Conservation (phyloP, 2,329 filamentous ascomycete species). For the Fulvia fulva region DNA sequence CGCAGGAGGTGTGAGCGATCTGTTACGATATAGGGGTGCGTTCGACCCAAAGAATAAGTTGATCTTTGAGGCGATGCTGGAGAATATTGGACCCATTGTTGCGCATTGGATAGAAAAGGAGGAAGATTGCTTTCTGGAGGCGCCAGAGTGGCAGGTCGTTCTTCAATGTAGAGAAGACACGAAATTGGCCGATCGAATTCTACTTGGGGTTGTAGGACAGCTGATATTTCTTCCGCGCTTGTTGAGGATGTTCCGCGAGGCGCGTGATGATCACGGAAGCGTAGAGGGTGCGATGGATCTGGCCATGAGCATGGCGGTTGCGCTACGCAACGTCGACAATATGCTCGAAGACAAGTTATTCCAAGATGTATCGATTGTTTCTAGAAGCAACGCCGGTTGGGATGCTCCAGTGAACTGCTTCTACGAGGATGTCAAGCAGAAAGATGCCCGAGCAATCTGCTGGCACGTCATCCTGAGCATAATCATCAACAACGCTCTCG, state of each 20-base stretch:
- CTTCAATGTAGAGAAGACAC: neutral
- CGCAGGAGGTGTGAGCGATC: neutral
- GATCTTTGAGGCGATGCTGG: neutral
- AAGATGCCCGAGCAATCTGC: neutral
- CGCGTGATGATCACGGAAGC: neutral
- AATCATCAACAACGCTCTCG: neutral
- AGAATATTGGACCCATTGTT: slow-evolving; percentile 2
- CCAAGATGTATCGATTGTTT: too few species aligned
- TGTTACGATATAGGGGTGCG: neutral
- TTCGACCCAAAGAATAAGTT: neutral
- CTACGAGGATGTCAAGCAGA: too few species aligned
- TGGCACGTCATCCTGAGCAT: slow-evolving; percentile 1
- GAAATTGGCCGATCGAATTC: neutral
- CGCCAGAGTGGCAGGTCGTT: slow-evolving; percentile 1
- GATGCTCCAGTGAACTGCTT: too few species aligned
- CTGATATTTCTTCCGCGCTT: neutral
- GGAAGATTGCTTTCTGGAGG: slow-evolving; percentile 1
- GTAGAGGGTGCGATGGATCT: neutral
- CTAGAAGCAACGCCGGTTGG: too few species aligned
- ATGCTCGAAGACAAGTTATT: too few species aligned
- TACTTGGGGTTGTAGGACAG: neutral
- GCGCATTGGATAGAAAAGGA: neutral
- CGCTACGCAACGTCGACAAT: neutral
- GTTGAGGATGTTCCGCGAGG: neutral
- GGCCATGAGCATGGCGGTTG: neutral